Evolutionary conservation across 495 filamentous ascomycete genomes (phyloP), one percentile per base, ranked within the genome.

Genomic region (Cercophora samala): DNA sequence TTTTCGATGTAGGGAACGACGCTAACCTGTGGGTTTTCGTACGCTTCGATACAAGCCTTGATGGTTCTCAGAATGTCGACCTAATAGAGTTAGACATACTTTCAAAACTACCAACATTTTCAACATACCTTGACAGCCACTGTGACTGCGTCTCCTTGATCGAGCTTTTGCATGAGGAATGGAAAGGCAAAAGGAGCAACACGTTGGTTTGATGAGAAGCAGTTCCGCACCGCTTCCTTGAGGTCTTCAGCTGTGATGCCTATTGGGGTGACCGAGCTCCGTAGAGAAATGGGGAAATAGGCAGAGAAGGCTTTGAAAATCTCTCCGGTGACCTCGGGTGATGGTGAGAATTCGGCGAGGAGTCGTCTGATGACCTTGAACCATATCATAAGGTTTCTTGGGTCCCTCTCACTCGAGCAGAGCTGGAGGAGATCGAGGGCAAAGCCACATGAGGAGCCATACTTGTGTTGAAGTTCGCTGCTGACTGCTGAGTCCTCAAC

Each of bases 231-330:
- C 13, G 78, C 75, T 13, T 65, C 62, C 67, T 82, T 83, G 42
- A 87, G 75, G 56, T 84, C 78, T 21, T 84, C 82, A n/a, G 79
- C 76, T 0, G 81, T 82, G 13, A 84, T 79, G 8, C 76, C 76
- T 23, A 79, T 76, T 3, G 80, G 73, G 1, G 74, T 76, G 37
- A 78, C 77, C 3, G 81, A 77, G 62, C 71, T 73, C n/a, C 78
- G 72, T 13, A 86, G 64, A 1, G 79, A 82, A 22, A 87, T 83
- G 19, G 84, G 84, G 62, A 83, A 86, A 68, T 85, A 87, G 59
- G 75, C 80, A 22, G 78, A 82, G 73, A 78, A 83, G 46, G 74
- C 73, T 72, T 78, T 79, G 70, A 82, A 84, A 56, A 82, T 70
- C 64, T 81, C 78, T 53, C 74, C 75, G 4, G 75, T 72, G n/a